phyloP scores from a whole-genome alignment of 345 rosid genomes.

The Sapria himalayana region DNA sequence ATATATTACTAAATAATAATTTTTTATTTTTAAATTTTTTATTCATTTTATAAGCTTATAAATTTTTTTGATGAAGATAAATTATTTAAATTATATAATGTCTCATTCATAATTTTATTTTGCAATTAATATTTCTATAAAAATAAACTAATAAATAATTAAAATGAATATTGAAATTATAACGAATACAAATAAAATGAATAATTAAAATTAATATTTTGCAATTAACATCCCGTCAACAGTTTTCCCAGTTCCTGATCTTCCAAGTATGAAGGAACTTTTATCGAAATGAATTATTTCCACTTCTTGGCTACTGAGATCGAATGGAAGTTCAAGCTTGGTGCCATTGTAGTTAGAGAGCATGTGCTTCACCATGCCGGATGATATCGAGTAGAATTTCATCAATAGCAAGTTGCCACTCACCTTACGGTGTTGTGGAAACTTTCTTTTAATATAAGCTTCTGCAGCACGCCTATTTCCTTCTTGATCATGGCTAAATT shows the following conservation, averaged over 20 bases:
- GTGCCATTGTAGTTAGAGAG: slow-evolving; percentile 18
- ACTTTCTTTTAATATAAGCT: slow-evolving; percentile 6
- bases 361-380: slow-evolving; percentile 15
- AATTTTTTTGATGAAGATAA: no score
- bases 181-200: no score
- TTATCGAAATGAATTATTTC: slow-evolving; percentile 18
- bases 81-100: no score
- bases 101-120: no score
- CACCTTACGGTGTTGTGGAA: slow-evolving; percentile 15
- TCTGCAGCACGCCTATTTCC: no score
- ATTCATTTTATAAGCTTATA: no score
- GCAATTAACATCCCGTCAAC: slow-evolving; percentile 26
- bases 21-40: no score
- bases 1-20: no score
- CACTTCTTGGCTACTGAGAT: slow-evolving; percentile 22
- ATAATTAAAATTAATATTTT: no score
- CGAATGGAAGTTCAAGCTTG: slow-evolving; percentile 29
- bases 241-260: slow-evolving; percentile 48
- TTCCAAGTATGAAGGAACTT: slow-evolving; percentile 29
- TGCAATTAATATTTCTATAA: no score
- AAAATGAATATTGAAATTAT: no score
- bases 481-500: slow-evolving; percentile 4
- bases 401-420: slow-evolving; percentile 24
- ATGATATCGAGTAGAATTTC: slow-evolving; percentile 34
- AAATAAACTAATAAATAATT: no score